Percentiles rank a stretch among this genome's conserved stretches.
These are phyloP conservation scores for Flaveria bidentis DNA, from an alignment of 129 eudicot genomes.

Conservation along the genomic window DNA sequence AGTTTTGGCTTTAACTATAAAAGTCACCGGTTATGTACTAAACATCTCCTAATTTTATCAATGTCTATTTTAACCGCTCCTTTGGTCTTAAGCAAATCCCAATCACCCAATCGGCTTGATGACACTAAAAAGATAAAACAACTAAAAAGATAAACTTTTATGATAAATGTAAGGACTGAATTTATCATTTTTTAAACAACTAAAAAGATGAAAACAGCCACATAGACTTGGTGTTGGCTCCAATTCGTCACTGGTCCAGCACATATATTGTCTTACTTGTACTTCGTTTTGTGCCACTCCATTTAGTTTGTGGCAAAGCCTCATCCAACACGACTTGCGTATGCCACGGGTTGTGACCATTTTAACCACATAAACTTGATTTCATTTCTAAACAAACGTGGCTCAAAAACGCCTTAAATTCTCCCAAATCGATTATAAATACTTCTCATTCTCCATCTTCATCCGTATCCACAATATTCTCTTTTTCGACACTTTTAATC, in stretches of 20 bases:
- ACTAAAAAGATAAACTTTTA: too few species aligned
- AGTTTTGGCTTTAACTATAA: too few species aligned
- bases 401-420: slow-evolving; percentile 9
- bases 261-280: slow-evolving; percentile 21
- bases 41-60: too few species aligned
- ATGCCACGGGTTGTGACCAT: not conserved
- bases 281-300: slow-evolving; percentile 27
- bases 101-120: too few species aligned
- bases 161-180: too few species aligned
- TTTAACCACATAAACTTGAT: slow-evolving; percentile 35
- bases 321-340: slow-evolving; percentile 23
- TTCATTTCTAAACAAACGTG: slow-evolving; percentile 21
- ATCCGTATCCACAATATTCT: slow-evolving; percentile 24
- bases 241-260: slow-evolving; percentile 7
- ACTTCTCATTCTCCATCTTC: slow-evolving; percentile 11
- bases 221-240: not conserved
- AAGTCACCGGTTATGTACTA: too few species aligned
- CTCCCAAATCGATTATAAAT: slow-evolving; percentile 18
- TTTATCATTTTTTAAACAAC: not conserved
- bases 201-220: not conserved
- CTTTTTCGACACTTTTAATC: slow-evolving; percentile 20
- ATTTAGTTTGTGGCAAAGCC: slow-evolving; percentile 37
- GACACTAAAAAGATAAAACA: too few species aligned
- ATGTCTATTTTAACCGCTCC: too few species aligned
- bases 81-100: too few species aligned